Evolutionary conservation across 495 filamentous ascomycete genomes (phyloP), one percentile per base, ranked within the genome.

Genomic region (Cercophora newfieldiana): DNA sequence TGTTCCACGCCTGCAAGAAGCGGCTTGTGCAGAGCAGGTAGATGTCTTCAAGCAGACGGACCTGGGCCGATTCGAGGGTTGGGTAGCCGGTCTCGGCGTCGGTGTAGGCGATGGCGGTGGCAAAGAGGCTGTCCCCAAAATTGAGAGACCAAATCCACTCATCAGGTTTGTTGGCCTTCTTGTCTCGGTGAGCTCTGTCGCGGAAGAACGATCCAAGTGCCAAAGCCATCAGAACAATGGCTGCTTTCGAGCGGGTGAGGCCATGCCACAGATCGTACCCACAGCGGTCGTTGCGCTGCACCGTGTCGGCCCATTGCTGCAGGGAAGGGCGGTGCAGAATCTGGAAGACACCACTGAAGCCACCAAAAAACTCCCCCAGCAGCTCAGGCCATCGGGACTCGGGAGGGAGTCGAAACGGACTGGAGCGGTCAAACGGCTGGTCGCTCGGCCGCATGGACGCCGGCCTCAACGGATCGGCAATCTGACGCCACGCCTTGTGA

Each of bases 21-120:
- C 73, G 68, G n/a, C 62, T 68, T 0, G 73, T 75, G 44, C 63
- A 63, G 3, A 75, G 49, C 21, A 74, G 70, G 26, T 75, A 75
- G 4, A 74, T 28, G 14, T 59, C 58, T 24, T 74, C 71, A 6
- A 75, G 65, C 2, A 75, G 65, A 19, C 69, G 67, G 24, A 72
- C 68, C 57, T 75, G 71, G 25, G 67, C 66, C 5, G 66, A 67
- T 16, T 72, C 69, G 1, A 75, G 30, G 12, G 44, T 70, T 6
- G 65, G 68, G 19, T 57, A 51, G 53, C 68, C 68, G 7, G 62
- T 33, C 25, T 70, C 70, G 7, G 47, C 26, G 44, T 73, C 68
- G 2, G 66, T 65, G n/a, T 69, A 58, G 22, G 24, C 25, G 4
- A 66, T 7, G 10, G 71, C 57, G 0, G 62, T 31, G 18, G 48